phyloP scores from a whole-genome alignment of 1,284 basidiomycete genomes.

The Malassezia nana region DNA sequence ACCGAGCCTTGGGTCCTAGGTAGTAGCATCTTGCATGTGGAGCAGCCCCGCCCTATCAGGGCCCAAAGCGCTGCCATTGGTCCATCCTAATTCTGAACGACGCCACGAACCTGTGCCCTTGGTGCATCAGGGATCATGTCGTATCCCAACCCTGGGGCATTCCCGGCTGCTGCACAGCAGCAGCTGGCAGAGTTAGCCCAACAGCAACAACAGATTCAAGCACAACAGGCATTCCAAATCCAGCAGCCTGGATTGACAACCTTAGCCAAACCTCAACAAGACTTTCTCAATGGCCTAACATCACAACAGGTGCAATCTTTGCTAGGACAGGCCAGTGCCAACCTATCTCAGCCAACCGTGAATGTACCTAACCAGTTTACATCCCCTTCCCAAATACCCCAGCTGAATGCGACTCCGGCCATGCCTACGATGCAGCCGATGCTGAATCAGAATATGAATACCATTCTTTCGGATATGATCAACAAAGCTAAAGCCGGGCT shows the following conservation, averaged over 20 bases:
- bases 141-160: background rate
- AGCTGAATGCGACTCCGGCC: background rate
- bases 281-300: constrained; percentile 14
- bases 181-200: constrained; percentile 25
- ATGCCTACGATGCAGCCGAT: background rate
- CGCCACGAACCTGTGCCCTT: background rate
- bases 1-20: background rate
- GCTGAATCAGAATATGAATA: background rate
- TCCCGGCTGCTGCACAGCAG: constrained; percentile 16
- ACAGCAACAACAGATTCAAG: constrained; percentile 16
- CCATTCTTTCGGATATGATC: constrained; percentile 7
- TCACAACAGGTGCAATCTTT: constrained; percentile 19
- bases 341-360: background rate
- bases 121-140: background rate
- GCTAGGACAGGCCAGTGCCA: constrained; percentile 2
- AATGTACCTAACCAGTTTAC: background rate
- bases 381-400: background rate
- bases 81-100: background rate
- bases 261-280: constrained; percentile 18
- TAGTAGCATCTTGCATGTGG: background rate
- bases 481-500: constrained; percentile 23
- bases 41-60: background rate
- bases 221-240: background rate
- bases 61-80: background rate
- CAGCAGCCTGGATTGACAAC: constrained; percentile 1